Base-by-base conservation (phyloP, 1,284 basidiomycete genomes). In the Ceratobasidium sp. region DNA sequence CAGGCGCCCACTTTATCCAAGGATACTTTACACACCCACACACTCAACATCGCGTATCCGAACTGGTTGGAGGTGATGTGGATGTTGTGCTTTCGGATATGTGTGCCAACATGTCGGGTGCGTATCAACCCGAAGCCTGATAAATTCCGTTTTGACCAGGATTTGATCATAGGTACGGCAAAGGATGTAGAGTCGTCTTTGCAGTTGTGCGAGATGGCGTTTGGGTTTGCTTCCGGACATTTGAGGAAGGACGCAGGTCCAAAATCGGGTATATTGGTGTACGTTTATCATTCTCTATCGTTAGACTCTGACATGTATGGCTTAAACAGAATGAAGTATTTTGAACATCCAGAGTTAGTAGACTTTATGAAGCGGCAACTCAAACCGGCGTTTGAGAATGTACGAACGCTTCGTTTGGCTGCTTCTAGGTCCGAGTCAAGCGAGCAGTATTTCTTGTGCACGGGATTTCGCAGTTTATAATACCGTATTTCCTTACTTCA, bases 21-120 rank as follows among this genome's bases (percentile, higher is more conserved):
- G 91, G 90, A 77, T 91, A 97, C 84, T 96, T 97, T 81, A 87
- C 96, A n/a, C 86, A 88, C 0, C 85, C 88, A 0, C 83, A 87
- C 35, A 90, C 93, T 0, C 87, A 87, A 54, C 80, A 79, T 5
- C 82, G 85, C 41, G 87, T 96, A 35, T 85, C 85, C 12, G 81
- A 83, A 16, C 82, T 91, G 10, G 85, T 94, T 87, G 23, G 89
- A 88, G 84, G 48, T 50, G 71, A 60, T 33, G 90, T 89, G 8
- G 93, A 95, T 81, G 84, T 95, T 16, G 87, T 95, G 59, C 87
- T 94, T 3, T 93, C 91, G 2, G 93, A 95, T 80, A 94, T 95
- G 90, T 92, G 93, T 0, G 89, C 90, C 20, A 94, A 94, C 82
- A 85, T 88, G 67, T 62, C 55, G 16, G 70, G 70, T 74, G 20